phyloP scores from a whole-genome alignment of 1,139 yeast species.

The Hemisphaericaspora xylofermentans region DNA sequence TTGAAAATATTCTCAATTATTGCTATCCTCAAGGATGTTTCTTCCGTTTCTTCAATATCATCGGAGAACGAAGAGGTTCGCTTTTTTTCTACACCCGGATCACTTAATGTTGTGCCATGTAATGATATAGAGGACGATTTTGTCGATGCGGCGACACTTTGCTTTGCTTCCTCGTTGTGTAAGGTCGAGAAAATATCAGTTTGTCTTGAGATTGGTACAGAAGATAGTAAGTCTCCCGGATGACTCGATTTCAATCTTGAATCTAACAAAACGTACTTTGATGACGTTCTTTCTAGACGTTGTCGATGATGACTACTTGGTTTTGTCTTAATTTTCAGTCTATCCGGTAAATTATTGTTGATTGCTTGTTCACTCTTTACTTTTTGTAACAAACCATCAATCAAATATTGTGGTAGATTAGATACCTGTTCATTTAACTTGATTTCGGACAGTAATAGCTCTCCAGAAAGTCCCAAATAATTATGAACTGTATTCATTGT shows the following conservation, averaged over 20 bases:
- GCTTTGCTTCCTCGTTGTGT: constrained; percentile 1
- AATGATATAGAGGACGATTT: constrained; percentile 9
- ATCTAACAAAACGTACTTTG: constrained; percentile 66
- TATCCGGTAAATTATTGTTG: background rate
- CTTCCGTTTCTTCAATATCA: constrained; percentile 73
- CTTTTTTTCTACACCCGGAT: constrained; percentile 20
- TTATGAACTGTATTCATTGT: constrained; percentile 88
- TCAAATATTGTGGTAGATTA: constrained; percentile 59
- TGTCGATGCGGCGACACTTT: background rate
- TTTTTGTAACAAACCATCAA: constrained; percentile 55
- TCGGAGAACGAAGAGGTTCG: constrained; percentile 37
- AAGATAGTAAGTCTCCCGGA: constrained; percentile 84
- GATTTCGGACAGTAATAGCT: constrained; percentile 75
- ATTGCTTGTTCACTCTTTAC: constrained; percentile 17
- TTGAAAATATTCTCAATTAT: constrained; percentile 74
- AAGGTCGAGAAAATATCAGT: constrained; percentile 18
- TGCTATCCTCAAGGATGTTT: constrained; percentile 64
- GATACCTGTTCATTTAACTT: constrained; percentile 50
- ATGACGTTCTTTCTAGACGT: constrained; percentile 22
- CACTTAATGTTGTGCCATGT: constrained; percentile 2
- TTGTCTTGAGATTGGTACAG: constrained; percentile 71
- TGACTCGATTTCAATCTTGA: constrained; percentile 58
- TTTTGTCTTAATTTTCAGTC: background rate
- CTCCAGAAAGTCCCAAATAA: constrained; percentile 81
- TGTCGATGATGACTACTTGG: constrained; percentile 5